These are phyloP conservation scores for Rhodotorula sp. DNA, from an alignment of 1,284 basidiomycete genomes.

Conservation along the genomic window DNA sequence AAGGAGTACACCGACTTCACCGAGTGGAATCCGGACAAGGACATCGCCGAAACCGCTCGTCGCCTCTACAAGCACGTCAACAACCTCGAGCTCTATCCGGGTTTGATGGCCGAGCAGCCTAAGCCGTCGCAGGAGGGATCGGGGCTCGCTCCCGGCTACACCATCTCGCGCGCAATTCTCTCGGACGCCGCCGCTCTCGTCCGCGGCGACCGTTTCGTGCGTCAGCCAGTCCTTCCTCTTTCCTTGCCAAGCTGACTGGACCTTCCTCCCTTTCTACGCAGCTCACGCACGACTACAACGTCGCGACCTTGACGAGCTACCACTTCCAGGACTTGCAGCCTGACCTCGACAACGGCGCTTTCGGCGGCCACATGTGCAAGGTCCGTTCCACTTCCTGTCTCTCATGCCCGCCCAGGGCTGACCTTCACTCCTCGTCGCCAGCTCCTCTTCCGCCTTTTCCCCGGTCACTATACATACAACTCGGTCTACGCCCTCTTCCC, in stretches of 20 bases:
- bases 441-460: constrained; percentile 69
- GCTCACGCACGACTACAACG: constrained; percentile 74
- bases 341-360: constrained; percentile 33
- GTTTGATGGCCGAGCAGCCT: constrained; percentile 59
- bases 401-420: not conserved
- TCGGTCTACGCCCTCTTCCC: constrained; percentile 82
- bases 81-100: constrained; percentile 69
- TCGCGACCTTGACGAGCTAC: constrained; percentile 64
- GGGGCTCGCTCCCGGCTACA: constrained; percentile 55
- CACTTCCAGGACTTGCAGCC: constrained; percentile 32
- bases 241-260: not conserved
- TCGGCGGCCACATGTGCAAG: constrained; percentile 52
- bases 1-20: constrained; percentile 35
- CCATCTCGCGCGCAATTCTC: constrained; percentile 80
- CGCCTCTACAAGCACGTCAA: constrained; percentile 74
- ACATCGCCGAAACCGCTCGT: constrained; percentile 69
- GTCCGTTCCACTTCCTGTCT: not conserved
- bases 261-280: not conserved
- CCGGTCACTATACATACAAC: constrained; percentile 64
- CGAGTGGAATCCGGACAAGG: constrained; percentile 77
- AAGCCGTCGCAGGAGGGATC: constrained; percentile 70
- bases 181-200: constrained; percentile 82
- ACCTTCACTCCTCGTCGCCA: not conserved
- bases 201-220: constrained; percentile 52
- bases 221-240: not conserved